Conservation (phyloP, 768 basidiomycete species). For the Termitomyces sp. region DNA sequence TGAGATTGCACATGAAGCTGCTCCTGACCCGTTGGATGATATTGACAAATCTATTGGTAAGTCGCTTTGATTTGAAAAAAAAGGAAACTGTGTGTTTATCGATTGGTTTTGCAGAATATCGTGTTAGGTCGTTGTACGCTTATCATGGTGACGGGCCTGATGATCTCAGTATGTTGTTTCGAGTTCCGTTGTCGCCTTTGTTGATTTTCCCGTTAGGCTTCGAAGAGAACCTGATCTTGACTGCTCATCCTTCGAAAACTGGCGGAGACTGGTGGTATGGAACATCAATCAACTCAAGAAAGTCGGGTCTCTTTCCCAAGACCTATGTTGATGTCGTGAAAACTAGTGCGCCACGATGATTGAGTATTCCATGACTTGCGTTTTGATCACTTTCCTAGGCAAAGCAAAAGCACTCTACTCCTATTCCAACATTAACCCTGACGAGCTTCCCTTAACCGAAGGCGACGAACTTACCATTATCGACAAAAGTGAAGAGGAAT, state of each 20-base stretch:
- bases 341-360: slow-evolving; percentile 42
- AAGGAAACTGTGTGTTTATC: neutral
- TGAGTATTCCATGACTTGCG: neutral
- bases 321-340: slow-evolving; percentile 76
- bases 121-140: slow-evolving; percentile 75
- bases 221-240: slow-evolving; percentile 68
- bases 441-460: slow-evolving; percentile 84
- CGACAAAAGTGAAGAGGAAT: slow-evolving; percentile 78
- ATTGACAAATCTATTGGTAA: slow-evolving; percentile 61
- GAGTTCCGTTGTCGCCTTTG: neutral
- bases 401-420: slow-evolving; percentile 78
- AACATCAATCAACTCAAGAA: slow-evolving; percentile 53
- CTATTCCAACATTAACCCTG: slow-evolving; percentile 62
- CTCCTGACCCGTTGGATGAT: slow-evolving; percentile 58
- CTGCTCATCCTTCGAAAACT: slow-evolving; percentile 81
- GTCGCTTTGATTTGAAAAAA: slow-evolving; percentile 14
- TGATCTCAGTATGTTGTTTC: slow-evolving; percentile 65
- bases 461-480: slow-evolving; percentile 76
- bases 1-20: slow-evolving; percentile 30
- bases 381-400: slow-evolving; percentile 26
- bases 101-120: slow-evolving; percentile 43
- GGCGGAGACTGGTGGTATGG: slow-evolving; percentile 95
- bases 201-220: slow-evolving; percentile 47
- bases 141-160: slow-evolving; percentile 85
- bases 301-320: slow-evolving; percentile 85